Conservation (phyloP, 352 stramenopile species). For the Phytophthora europaea region DNA sequence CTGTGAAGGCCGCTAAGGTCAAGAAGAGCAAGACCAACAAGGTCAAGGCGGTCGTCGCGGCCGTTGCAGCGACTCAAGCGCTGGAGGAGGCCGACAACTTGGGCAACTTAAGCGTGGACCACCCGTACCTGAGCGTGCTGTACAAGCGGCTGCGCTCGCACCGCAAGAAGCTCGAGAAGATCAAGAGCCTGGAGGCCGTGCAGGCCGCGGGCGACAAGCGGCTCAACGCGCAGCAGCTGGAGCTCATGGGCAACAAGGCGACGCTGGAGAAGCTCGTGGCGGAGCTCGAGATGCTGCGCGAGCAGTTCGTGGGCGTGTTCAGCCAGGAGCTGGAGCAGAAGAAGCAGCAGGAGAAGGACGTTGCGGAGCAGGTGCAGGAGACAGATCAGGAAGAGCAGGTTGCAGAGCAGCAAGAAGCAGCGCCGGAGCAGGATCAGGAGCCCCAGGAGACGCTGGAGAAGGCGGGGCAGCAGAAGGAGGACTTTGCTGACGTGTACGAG, state of each 20-base stretch:
- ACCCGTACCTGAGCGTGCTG: conserved; percentile 85
- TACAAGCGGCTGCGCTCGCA: conserved; percentile 86
- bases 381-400: conserved; percentile 10
- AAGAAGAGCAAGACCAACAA: conserved; percentile 38
- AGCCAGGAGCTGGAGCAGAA: conserved; percentile 55
- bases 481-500: conserved; percentile 68
- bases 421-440: conserved; percentile 3
- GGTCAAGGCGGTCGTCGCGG: conserved; percentile 30
- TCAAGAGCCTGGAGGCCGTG: conserved; percentile 68
- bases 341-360: conserved; percentile 22
- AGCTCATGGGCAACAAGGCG: conserved; percentile 72
- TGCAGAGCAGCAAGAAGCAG: conserved; percentile 8
- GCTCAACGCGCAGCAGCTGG: conserved; percentile 81
- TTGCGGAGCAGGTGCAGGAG: conserved; percentile 19
- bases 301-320: conserved; percentile 82
- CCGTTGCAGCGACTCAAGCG: conserved; percentile 26
- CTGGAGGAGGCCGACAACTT: conserved; percentile 45
- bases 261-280: conserved; percentile 80
- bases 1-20: neutral
- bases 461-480: conserved; percentile 15
- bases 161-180: conserved; percentile 91
- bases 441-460: conserved; percentile 12
- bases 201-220: conserved; percentile 59
- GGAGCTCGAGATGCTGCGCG: conserved; percentile 80
- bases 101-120: conserved; percentile 59